Evolutionary conservation across 352 stramenopile species (phyloP), one percentile per base, ranked within the genome.

Genomic region (Saprolegnia parasitica): DNA sequence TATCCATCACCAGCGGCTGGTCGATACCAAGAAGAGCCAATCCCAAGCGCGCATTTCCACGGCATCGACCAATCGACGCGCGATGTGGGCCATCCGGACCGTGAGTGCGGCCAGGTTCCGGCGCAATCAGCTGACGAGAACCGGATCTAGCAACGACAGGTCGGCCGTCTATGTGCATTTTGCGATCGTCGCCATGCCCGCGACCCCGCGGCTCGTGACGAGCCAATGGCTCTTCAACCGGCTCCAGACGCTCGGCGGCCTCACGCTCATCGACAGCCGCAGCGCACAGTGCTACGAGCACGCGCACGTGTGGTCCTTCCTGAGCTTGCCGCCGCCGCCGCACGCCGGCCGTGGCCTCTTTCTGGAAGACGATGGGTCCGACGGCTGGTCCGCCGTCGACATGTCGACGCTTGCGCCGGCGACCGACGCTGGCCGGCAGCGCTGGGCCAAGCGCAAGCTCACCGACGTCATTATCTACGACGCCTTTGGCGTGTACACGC

Each of bases 391-490:
- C 15, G 15, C 39, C 24, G 9, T 26, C 35, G 42, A 49, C 3
- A 10, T 46, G 8, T 13, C 21, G 1, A 21, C 18, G 5, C 26
- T 52, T 9, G 18, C 21, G 18, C 40, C 35, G 10, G 18, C 24
- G 39, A 52, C 26, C 18, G 56, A 49, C 0, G 10, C 56, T 10
- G 56, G 26, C 4, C 10, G n/a, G 2, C 5, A 37, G n/a, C 16
- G 13, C 11, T 65, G 35, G 56, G n/a, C 37, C 24, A 83, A 77
- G 68, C 79, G 81, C 24, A 73, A 72, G 39, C 75, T 90, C 54
- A 76, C 78, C 0, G 79, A 87, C 37, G 45, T 89, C 32, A 74
- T 91, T 39, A 45, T 91, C 16, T 77, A 89, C 24, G 79, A 74
- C 4, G 77, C 84, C 24, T 35, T 20, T 21, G 71, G 52, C 75